Conservation (phyloP, 2,329 filamentous ascomycete species). For the Capronia coronata region DNA sequence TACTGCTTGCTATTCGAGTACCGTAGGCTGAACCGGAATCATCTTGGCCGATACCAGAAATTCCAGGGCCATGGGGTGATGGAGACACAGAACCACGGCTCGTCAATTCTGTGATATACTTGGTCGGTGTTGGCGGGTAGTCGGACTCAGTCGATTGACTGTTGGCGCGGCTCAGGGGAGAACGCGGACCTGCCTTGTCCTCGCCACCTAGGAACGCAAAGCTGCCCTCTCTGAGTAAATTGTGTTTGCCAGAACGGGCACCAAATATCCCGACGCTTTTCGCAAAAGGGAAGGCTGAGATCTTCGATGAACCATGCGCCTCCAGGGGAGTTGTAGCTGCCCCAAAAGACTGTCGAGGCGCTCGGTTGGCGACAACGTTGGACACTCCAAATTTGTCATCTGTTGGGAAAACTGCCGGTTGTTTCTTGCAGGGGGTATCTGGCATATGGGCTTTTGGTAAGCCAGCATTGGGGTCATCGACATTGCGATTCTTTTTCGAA, state of each 20-base stretch:
- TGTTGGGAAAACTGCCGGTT: slow-evolving; percentile 61
- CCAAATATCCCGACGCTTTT: slow-evolving; percentile 58
- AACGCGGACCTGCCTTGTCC: slow-evolving; percentile 56
- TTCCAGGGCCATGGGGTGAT: slow-evolving; percentile 23
- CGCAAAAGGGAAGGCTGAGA: slow-evolving; percentile 62
- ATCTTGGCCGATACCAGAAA: slow-evolving; percentile 28
- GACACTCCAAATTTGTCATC: slow-evolving; percentile 51
- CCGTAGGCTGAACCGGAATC: slow-evolving; percentile 16
- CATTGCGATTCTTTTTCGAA: slow-evolving; percentile 84
- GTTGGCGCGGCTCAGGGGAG: slow-evolving; percentile 50
- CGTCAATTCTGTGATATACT: slow-evolving; percentile 40
- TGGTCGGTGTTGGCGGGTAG: slow-evolving; percentile 89
- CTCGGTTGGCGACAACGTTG: slow-evolving; percentile 56
- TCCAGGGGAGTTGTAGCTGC: slow-evolving; percentile 78
- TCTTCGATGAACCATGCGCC: slow-evolving; percentile 52
- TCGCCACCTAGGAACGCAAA: slow-evolving; percentile 76
- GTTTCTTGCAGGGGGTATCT: slow-evolving; percentile 93
- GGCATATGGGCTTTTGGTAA: slow-evolving; percentile 66
- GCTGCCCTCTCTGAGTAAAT: slow-evolving; percentile 56
- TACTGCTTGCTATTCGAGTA: slow-evolving; percentile 32
- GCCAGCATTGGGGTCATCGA: slow-evolving; percentile 57
- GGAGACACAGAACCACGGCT: slow-evolving; percentile 25
- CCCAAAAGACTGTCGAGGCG: slow-evolving; percentile 66
- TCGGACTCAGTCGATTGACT: slow-evolving; percentile 61
- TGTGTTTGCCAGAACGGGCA: slow-evolving; percentile 45